A percentile compares a stretch with the other conserved stretches of the same genome.
These are phyloP conservation scores for Mrakiaceae sp. DNA, from an alignment of 1,284 basidiomycete species.

Conservation along the genomic window DNA sequence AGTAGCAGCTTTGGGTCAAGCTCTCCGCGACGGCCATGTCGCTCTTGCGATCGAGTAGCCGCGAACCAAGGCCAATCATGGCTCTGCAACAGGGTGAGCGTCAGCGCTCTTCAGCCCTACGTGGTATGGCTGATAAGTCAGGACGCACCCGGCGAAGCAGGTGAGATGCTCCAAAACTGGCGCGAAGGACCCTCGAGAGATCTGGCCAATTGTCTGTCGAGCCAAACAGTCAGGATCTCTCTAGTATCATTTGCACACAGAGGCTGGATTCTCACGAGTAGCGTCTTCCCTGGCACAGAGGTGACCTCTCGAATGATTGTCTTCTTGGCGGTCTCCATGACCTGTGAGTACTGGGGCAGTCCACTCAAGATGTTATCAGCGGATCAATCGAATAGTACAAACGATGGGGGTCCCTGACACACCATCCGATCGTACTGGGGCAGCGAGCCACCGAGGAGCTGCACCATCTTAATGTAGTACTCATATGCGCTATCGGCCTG, in stretches of 20 bases:
- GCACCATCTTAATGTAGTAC: neutral
- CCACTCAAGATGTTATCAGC: too few relatives aligned
- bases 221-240: neutral
- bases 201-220: conserved; percentile 28
- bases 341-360: conserved; percentile 30
- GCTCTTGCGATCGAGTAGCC: conserved; percentile 34
- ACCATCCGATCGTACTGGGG: conserved; percentile 37
- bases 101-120: neutral
- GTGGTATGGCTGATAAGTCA: too few relatives aligned
- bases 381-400: neutral
- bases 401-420: neutral
- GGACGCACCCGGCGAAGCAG: conserved; percentile 40
- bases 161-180: conserved; percentile 33
- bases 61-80: conserved; percentile 43
- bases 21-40: conserved; percentile 36
- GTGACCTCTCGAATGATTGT: conserved; percentile 35
- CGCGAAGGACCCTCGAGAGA: conserved; percentile 19
- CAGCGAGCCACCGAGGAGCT: conserved; percentile 26
- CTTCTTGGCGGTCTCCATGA: conserved; percentile 37
- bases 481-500: conserved; percentile 24
- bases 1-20: conserved; percentile 43
- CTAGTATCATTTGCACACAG: neutral
- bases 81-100: conserved; percentile 21
- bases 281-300: conserved; percentile 33
- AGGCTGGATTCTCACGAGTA: conserved; percentile 24